Evolutionary conservation across 1,284 basidiomycete genomes (phyloP).

Genomic region (Athelia psychrophila): DNA sequence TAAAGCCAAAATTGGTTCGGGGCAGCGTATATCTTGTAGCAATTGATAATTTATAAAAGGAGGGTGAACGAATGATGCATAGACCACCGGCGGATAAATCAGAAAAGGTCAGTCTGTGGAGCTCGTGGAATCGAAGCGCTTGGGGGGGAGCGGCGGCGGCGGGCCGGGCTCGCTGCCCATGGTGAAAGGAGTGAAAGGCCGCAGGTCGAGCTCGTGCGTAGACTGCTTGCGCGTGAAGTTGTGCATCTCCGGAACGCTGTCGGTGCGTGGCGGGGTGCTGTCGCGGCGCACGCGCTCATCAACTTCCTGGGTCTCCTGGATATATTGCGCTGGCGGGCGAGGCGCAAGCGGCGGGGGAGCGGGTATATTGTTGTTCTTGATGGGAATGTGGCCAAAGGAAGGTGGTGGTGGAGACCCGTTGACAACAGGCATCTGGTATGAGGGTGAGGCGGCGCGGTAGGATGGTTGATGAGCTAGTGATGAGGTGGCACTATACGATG

Average conservation of each 20-base stretch:
- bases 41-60: neutral
- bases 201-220: conserved; percentile 25
- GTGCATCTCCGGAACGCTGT: conserved; percentile 3
- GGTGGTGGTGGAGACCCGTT: conserved; percentile 12
- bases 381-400: conserved; percentile 10
- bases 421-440: conserved; percentile 11
- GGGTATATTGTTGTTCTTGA: conserved; percentile 13
- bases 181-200: conserved; percentile 43
- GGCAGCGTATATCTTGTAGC: too few relatives aligned
- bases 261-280: neutral
- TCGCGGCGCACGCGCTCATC: conserved; percentile 43
- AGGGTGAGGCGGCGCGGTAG: neutral
- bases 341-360: conserved; percentile 67
- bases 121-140: conserved; percentile 7
- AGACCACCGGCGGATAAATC: too few relatives aligned
- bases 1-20: too few relatives aligned
- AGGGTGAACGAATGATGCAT: neutral
- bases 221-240: neutral
- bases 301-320: conserved; percentile 72
- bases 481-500: too few relatives aligned
- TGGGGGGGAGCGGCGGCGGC: conserved; percentile 34
- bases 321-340: conserved; percentile 71
- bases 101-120: neutral
- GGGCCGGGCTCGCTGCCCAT: conserved; percentile 23
- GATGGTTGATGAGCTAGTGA: neutral